These are phyloP conservation scores for Ceratobasidium papillatum DNA, from an alignment of 1,284 basidiomycete species.

Conservation along the genomic window DNA sequence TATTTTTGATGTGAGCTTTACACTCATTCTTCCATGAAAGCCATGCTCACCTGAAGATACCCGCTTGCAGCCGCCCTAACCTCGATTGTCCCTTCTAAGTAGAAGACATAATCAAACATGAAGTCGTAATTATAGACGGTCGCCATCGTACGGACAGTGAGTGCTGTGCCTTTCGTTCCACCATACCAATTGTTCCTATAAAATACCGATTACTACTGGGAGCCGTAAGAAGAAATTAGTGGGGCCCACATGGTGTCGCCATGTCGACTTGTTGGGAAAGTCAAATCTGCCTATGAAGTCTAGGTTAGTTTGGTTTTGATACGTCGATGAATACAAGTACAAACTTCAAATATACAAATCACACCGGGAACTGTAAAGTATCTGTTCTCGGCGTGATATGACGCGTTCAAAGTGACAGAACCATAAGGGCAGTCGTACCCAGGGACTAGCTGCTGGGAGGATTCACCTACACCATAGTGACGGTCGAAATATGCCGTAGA, in stretches of 20 bases:
- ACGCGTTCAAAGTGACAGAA: conserved; percentile 66
- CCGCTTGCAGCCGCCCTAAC: conserved; percentile 71
- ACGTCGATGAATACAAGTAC: not conserved
- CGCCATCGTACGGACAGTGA: conserved; percentile 32
- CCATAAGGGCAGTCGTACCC: conserved; percentile 74
- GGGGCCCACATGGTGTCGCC: not conserved
- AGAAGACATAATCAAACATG: conserved; percentile 72
- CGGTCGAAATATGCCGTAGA: conserved; percentile 72
- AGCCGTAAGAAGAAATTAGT: not conserved
- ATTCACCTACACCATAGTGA: conserved; percentile 65
- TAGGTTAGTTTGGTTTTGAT: not conserved
- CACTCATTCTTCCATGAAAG: conserved; percentile 42
- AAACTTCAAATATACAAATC: conserved; percentile 68
- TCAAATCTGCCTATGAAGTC: conserved; percentile 57
- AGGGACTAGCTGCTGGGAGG: conserved; percentile 17
- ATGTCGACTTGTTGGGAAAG: conserved; percentile 67
- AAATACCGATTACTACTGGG: conserved; percentile 20
- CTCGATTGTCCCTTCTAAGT: conserved; percentile 71
- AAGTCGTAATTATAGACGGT: conserved; percentile 43
- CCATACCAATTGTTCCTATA: conserved; percentile 38
- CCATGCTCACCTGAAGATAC: conserved; percentile 65
- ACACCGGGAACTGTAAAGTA: conserved; percentile 58
- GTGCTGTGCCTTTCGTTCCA: conserved; percentile 19
- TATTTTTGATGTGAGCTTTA: no score
- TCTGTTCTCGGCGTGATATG: conserved; percentile 59